Evolutionary conservation across 345 rosid genomes (phyloP).

Genomic region (Clausena lansium): DNA sequence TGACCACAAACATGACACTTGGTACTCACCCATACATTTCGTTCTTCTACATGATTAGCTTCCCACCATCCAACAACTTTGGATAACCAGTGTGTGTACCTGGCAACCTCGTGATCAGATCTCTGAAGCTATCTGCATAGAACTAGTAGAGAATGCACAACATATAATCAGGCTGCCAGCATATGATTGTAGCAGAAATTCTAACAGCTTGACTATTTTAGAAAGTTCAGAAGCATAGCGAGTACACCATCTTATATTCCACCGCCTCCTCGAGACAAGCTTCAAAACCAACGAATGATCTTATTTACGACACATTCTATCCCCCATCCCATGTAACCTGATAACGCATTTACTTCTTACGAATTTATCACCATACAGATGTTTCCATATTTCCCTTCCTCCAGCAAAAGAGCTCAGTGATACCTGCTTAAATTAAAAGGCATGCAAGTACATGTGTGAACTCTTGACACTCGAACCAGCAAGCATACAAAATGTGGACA

Average conservation of each 20-base stretch:
- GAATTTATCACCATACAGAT: constrained; percentile 31
- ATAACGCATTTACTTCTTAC: constrained; percentile 38
- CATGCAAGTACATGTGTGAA: not conserved
- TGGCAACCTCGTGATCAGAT: constrained; percentile 11
- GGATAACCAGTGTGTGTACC: constrained; percentile 11
- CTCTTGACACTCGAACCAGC: not conserved
- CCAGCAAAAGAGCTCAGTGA: constrained; percentile 30
- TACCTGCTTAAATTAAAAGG: constrained; percentile 24
- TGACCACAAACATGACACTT: not conserved
- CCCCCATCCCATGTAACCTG: constrained; percentile 45
- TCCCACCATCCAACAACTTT: constrained; percentile 17
- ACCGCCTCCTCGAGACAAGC: constrained; percentile 28
- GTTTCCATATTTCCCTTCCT: constrained; percentile 24
- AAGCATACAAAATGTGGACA: not conserved
- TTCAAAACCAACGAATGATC: constrained; percentile 35
- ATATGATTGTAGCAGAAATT: constrained; percentile 19
- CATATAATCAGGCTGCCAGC: constrained; percentile 14
- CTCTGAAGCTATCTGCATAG: constrained; percentile 21
- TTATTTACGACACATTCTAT: constrained; percentile 30
- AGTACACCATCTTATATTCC: constrained; percentile 30
- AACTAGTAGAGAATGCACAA: constrained; percentile 12
- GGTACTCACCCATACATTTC: constrained; percentile 13
- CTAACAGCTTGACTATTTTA: constrained; percentile 22
- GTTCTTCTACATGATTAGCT: not conserved
- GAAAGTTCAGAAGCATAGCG: constrained; percentile 28